Conservation (phyloP, 352 stramenopile species). For the Phytophthora hybrid region DNA sequence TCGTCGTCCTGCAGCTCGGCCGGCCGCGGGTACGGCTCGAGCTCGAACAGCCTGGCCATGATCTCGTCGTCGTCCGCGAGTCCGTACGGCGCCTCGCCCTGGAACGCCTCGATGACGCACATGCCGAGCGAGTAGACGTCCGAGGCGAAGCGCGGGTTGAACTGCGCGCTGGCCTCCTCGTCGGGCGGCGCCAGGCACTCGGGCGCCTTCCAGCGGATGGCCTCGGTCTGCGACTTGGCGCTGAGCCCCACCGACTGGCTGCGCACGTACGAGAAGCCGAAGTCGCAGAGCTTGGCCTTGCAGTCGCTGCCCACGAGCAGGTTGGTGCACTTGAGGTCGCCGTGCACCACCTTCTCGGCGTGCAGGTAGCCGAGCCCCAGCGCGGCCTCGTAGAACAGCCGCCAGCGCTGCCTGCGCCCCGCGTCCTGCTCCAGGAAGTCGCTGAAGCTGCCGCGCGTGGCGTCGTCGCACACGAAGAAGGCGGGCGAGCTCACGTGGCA, state of each 20-base stretch:
- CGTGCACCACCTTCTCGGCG: conserved; percentile 63
- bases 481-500: conserved; percentile 43
- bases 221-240: conserved; percentile 26
- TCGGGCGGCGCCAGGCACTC: conserved; percentile 29
- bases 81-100: conserved; percentile 27
- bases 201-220: conserved; percentile 41
- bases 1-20: conserved; percentile 22
- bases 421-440: conserved; percentile 26
- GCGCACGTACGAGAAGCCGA: conserved; percentile 40
- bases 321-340: conserved; percentile 87
- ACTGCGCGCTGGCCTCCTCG: conserved; percentile 8
- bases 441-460: conserved; percentile 29
- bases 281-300: conserved; percentile 40
- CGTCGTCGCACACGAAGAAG: conserved; percentile 45
- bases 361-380: conserved; percentile 74
- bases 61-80: conserved; percentile 24
- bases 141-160: conserved; percentile 26
- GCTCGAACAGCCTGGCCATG: conserved; percentile 14
- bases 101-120: conserved; percentile 43
- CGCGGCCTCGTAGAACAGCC: conserved; percentile 37
- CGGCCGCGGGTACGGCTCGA: conserved; percentile 21
- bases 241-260: conserved; percentile 26
- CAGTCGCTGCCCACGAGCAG: conserved; percentile 61
- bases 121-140: conserved; percentile 48
- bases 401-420: conserved; percentile 21